Base-by-base conservation (phyloP, 371 early-diverging fungal genomes). In the Rhizomucor miehei region DNA sequence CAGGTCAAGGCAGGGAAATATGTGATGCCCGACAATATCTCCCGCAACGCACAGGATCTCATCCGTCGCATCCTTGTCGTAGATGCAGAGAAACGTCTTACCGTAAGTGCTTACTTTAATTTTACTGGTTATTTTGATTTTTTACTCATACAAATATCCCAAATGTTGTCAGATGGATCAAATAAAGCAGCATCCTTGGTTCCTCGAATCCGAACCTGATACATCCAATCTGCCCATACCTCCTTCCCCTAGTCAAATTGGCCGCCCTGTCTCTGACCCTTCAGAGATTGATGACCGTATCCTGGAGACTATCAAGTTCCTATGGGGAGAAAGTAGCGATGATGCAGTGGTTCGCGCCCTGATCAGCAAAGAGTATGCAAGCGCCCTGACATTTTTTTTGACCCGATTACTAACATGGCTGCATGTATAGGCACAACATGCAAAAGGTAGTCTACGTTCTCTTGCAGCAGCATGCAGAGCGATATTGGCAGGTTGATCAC, bases 21-120 rank as follows among this genome's bases (percentile, higher is more conserved):
- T 45, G 51, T 57, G 5, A 77, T 92, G 75, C 90, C 91, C 1
- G 82, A 87, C 12, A 75, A 83, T 43, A 80, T 90, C 45, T 79
- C 85, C 44, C 57, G 69, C 1, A 72, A 69, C 10, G 88, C 90
- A 10, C 74, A 84, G 56, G 90, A 93, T 40, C 59, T 77, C 21
- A 74, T 77, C 43, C 72, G 69, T 17, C 69, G 73, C 13, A 77
- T 74, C n/a, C 46, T 77, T 19, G 75, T 74, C 0, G 71, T 74
- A 3, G 73, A 74, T 51, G 75, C 78, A 6, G 57, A 59, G 1
- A 74, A 68, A 40, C 62, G 78, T 38, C 46, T 77, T 2, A 77
- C 65, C 38, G 82, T 81, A 77, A 52, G 48, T 14, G 19, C 6
- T 16, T n/a, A 13, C 6, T 21, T 9, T n/a, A n/a, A n/a, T n/a